Base-by-base conservation (phyloP, 1,284 basidiomycete species). In the Apiotrichum montevideense region DNA sequence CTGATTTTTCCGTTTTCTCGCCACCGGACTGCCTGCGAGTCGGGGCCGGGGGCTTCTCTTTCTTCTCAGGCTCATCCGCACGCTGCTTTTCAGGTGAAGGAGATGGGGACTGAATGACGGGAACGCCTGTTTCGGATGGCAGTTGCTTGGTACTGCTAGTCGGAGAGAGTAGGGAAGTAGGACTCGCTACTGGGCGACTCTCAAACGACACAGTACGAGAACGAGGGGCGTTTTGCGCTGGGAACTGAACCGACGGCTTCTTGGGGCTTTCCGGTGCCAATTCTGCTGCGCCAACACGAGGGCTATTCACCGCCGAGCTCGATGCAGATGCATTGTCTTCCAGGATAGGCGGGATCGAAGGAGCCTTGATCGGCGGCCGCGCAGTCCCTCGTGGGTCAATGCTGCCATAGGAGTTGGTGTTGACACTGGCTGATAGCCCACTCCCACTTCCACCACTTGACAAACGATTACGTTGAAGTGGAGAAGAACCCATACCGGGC, bases 351-450 rank as follows among this genome's bases (percentile, higher is more conserved):
- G 47, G 37, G 47, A 49, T 21, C 9, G 47, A 37, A 6, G 35
- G 47, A 5, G 10, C 14, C 47, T 49, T 8, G 15, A 49, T 15
- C 9, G 35, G 8, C 37, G 37, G 14, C 4, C 47, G 35, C 13
- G 35, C 34, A 5, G 10, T 33, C 4, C 45, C 45, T 5, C 33
- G 44, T 7, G 21, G 21, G 29, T 51, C 49, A 37, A 43, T 29
- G 33, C 46, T 60, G 3, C 15, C 42, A 3, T 40, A 9, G 1
- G 53, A 41, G 46, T 50, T 53, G 3, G n/a, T 29, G 29, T 53
- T 54, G 4, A 55, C 29, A 10, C 56, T 61, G 14, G 49, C 14
- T 9, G 53, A 61, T 8, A 48, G 33, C 33, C 15, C 43, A 11
- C 32, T 32, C 37, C 39, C 45, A 34, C 42, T 3, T 11, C 40